Conservation (phyloP, 225 moss, liverwort and hornwort genomes). For the Antitrichia curtipendula region DNA sequence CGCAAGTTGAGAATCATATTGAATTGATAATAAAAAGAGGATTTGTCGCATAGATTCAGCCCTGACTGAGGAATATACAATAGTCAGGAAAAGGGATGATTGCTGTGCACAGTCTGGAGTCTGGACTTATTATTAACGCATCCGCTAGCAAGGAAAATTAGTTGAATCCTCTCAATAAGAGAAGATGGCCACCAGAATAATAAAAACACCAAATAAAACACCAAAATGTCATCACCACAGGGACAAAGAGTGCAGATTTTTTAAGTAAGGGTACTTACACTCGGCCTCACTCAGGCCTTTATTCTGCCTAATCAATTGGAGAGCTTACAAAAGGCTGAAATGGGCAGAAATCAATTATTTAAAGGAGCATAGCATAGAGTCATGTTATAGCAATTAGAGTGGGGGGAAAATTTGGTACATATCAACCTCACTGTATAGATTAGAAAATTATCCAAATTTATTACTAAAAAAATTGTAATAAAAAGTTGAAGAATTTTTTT, state of each 20-base stretch:
- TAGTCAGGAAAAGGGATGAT: not conserved
- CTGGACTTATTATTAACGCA: not conserved
- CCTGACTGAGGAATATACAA: not conserved
- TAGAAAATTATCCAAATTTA: fast-evolving
- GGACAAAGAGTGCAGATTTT: not conserved
- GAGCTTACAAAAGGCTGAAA: not conserved
- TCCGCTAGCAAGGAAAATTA: not conserved
- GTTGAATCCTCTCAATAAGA: not conserved
- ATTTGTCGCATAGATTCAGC: not conserved
- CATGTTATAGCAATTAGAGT: not conserved
- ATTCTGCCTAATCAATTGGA: not conserved
- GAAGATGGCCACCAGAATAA: not conserved
- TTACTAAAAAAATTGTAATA: not conserved
- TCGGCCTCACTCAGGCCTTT: not conserved
- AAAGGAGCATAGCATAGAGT: not conserved
- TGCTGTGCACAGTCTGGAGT: not conserved
- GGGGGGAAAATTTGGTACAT: fast-evolving
- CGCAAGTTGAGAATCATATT: not conserved
- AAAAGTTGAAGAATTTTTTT: not conserved
- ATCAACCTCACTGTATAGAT: not conserved
- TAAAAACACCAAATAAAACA: not conserved
- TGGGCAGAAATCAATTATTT: not conserved
- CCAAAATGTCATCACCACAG: not conserved
- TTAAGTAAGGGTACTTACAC: not conserved
- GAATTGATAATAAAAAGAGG: too few species aligned